Base-by-base conservation (phyloP, 495 filamentous ascomycete species). In the Xylaria intraflava region DNA sequence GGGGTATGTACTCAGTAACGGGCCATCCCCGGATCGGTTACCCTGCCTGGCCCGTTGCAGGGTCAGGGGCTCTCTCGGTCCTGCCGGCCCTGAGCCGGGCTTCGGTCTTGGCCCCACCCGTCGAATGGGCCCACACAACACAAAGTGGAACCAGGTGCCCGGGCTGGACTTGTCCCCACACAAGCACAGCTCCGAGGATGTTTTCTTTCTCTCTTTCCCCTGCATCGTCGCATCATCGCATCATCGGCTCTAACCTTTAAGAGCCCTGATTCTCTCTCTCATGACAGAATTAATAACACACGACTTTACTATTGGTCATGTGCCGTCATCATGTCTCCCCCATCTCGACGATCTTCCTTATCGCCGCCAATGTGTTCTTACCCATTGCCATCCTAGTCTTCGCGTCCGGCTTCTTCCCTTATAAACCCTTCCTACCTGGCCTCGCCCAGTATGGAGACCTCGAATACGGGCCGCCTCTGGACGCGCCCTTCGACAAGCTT, bases 401-500 rank as follows among this genome's bases (percentile, higher is more conserved):
- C 67, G 91, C 88, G 6, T 80, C 84, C 3, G 93, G 94, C 14
- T 99, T 97, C 76, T 97, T 99, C 65, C 93, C 93, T 14, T 96
- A 96, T 70, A 99, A 97, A 62, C 87, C 93, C 3, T 83, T 97
- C 51, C 76, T 97, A 20, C 81, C 90, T 14, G 93, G 93, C 20
- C 72, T 91, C 39, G 90, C 91, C 16, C 74, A 74, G 22, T 86
- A 83, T 66, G 74, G 81, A 51, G 58, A 72, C 14, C 51, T 71
- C 22, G 70, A 69, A 8, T 69, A 78, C 64, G 74, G 67, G 12
- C 65, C 75, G 3, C 74, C 72, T 38, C 78, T 78, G 26, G 71
- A 78, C 39, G 78, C 85, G 20, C 77, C 83, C 2, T 99, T 99
- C 68, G 83, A 96, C 60, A 90, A 84, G 60, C 74, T 97, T 46